Conservation (phyloP, 257 asterid species). For the Nicotiana obtusifolia region DNA sequence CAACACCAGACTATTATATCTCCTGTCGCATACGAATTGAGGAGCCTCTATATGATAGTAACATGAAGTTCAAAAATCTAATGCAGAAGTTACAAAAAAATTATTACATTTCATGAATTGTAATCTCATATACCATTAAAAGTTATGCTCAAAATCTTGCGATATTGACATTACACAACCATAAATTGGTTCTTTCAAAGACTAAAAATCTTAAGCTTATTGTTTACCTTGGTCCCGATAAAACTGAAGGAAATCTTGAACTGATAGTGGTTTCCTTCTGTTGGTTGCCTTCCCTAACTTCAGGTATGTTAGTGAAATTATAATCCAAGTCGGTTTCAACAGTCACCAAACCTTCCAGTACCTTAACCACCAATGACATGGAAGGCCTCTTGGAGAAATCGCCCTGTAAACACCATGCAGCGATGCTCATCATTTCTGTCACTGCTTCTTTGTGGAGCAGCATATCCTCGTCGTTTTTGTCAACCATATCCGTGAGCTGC, state of each 20-base stretch:
- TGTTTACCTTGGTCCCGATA: slow-evolving; percentile 17
- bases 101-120: not conserved
- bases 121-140: not conserved
- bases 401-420: slow-evolving; percentile 21
- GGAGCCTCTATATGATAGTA: not conserved
- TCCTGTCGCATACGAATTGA: not conserved
- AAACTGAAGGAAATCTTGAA: not conserved
- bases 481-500: slow-evolving; percentile 12
- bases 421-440: slow-evolving; percentile 8
- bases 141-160: not conserved
- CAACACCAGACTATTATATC: not conserved
- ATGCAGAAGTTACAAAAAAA: not conserved
- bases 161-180: not conserved
- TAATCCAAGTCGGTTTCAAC: slow-evolving; percentile 5
- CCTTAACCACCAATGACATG: slow-evolving; percentile 23
- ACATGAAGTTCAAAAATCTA: not conserved
- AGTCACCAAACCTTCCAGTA: slow-evolving; percentile 15
- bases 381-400: slow-evolving; percentile 22
- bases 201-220: not conserved
- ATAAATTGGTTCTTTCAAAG: not conserved
- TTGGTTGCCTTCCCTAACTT: not conserved
- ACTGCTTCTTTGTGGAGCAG: not conserved
- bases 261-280: not conserved
- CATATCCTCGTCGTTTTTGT: slow-evolving; percentile 17
- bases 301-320: not conserved